Percentiles rank a stretch among this genome's conserved stretches.
phyloP scores from a whole-genome alignment of 352 stramenopile genomes.

The Phytophthora aleatoria region DNA sequence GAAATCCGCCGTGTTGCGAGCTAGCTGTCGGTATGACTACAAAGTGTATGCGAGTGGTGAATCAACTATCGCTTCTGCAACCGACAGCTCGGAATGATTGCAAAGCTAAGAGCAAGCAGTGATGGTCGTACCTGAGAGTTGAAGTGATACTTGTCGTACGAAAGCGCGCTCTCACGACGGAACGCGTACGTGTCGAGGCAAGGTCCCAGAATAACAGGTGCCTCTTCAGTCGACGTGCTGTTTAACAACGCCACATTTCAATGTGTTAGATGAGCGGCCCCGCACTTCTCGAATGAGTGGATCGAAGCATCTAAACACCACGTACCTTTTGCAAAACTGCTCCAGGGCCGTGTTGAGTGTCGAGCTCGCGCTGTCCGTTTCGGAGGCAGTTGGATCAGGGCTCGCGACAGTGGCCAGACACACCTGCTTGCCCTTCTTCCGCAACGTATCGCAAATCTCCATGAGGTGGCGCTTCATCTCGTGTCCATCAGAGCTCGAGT shows the following conservation, averaged over 20 bases:
- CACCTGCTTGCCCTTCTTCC: slow-evolving; percentile 85
- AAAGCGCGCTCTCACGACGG: slow-evolving; percentile 56
- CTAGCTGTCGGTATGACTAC: slow-evolving; percentile 80
- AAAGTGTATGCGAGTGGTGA: slow-evolving; percentile 7
- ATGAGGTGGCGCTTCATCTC: slow-evolving; percentile 68
- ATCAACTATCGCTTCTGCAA: slow-evolving; percentile 1
- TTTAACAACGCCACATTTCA: slow-evolving; percentile 7
- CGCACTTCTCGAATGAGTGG: not conserved
- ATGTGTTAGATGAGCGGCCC: slow-evolving; percentile 17
- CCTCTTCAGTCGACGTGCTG: slow-evolving; percentile 71
- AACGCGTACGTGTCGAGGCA: slow-evolving; percentile 81
- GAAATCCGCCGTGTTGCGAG: slow-evolving; percentile 76
- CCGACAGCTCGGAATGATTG: slow-evolving; percentile 3
- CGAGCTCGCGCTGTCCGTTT: slow-evolving; percentile 37
- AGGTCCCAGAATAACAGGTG: slow-evolving; percentile 68
- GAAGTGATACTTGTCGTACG: slow-evolving; percentile 82
- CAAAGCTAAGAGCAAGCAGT: not conserved
- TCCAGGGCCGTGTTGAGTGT: slow-evolving; percentile 69
- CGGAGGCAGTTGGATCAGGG: slow-evolving; percentile 39
- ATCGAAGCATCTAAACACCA: not conserved
- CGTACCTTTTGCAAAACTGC: slow-evolving; percentile 78
- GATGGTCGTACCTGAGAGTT: slow-evolving; percentile 66
- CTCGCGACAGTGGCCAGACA: slow-evolving; percentile 70
- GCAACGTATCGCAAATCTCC: slow-evolving; percentile 75
- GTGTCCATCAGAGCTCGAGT: slow-evolving; percentile 28